These are phyloP conservation scores for Yamadazyma philogaea DNA, from an alignment of 805 yeast species.

Conservation along the genomic window DNA sequence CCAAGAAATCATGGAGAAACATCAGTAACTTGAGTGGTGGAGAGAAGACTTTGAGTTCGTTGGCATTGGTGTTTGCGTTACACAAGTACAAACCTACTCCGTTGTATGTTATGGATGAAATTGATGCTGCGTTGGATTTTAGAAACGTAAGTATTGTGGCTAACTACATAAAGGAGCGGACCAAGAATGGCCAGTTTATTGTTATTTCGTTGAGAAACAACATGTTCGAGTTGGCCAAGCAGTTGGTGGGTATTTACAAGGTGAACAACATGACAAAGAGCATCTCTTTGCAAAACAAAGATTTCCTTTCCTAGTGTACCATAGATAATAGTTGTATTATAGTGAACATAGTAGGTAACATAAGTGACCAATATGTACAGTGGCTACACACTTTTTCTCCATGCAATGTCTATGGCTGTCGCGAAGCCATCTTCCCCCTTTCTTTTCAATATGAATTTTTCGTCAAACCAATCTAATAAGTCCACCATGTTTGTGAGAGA, in stretches of 20 bases:
- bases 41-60: conserved; percentile 90
- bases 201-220: conserved; percentile 94
- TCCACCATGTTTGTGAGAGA: conserved; percentile 54
- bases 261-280: conserved; percentile 87
- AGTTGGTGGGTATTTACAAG: conserved; percentile 92
- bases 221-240: conserved; percentile 96
- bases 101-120: conserved; percentile 97
- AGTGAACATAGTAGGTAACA: neutral
- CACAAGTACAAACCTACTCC: conserved; percentile 98
- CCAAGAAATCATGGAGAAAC: conserved; percentile 96
- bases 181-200: conserved; percentile 93
- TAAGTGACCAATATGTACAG: neutral
- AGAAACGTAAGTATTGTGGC: conserved; percentile 97
- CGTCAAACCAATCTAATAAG: conserved; percentile 81
- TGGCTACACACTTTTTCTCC: conserved; percentile 7
- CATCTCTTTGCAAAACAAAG: conserved; percentile 70
- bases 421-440: conserved; percentile 72
- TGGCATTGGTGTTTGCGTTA: conserved; percentile 93
- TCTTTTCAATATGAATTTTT: conserved; percentile 61
- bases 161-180: conserved; percentile 90
- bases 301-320: conserved; percentile 26
- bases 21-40: conserved; percentile 96
- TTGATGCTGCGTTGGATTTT: conserved; percentile 97
- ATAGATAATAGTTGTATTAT: neutral
- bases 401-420: conserved; percentile 37